Percentiles rank a stretch among this genome's conserved stretches.
phyloP scores from a whole-genome alignment of 164 flowering plant species.

The Macadamia integrifolia region DNA sequence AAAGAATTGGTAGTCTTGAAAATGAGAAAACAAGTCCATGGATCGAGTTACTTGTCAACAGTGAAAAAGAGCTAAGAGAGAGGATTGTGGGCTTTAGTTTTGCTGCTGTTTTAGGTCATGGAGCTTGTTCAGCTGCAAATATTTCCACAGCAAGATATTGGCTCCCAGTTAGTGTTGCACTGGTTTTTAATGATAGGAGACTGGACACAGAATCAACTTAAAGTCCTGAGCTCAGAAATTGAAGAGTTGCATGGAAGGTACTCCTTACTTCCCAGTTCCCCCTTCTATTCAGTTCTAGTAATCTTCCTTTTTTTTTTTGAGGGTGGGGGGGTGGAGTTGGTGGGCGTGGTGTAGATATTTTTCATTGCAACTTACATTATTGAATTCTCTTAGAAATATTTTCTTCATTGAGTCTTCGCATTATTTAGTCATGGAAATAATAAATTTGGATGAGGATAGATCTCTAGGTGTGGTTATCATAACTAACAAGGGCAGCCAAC shows the following conservation, averaged over 20 bases:
- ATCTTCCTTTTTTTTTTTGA: neutral
- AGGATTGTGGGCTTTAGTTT: slow-evolving; percentile 64
- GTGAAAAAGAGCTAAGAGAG: slow-evolving; percentile 69
- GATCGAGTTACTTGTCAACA: slow-evolving; percentile 38
- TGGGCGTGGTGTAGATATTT: no score
- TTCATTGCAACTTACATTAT: neutral
- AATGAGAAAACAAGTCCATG: slow-evolving; percentile 36
- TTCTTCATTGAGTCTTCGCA: neutral
- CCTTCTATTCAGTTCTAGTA: neutral
- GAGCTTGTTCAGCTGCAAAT: slow-evolving; percentile 20
- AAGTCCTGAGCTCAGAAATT: slow-evolving; percentile 40
- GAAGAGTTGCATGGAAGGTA: slow-evolving; percentile 41
- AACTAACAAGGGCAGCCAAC: neutral
- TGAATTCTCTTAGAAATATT: neutral
- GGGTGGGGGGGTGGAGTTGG: no score
- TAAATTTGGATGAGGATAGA: neutral
- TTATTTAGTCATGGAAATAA: neutral
- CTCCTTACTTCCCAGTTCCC: neutral
- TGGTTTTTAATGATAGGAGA: slow-evolving; percentile 41
- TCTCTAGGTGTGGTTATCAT: neutral
- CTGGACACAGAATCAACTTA: slow-evolving; percentile 29
- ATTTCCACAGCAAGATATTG: slow-evolving; percentile 26
- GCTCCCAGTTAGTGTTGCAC: slow-evolving; percentile 66
- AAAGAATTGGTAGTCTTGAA: slow-evolving; percentile 18
- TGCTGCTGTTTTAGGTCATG: slow-evolving; percentile 26